These are phyloP conservation scores for Byssochlamys sp. DNA, from an alignment of 2,329 filamentous ascomycete species.

Conservation along the genomic window DNA sequence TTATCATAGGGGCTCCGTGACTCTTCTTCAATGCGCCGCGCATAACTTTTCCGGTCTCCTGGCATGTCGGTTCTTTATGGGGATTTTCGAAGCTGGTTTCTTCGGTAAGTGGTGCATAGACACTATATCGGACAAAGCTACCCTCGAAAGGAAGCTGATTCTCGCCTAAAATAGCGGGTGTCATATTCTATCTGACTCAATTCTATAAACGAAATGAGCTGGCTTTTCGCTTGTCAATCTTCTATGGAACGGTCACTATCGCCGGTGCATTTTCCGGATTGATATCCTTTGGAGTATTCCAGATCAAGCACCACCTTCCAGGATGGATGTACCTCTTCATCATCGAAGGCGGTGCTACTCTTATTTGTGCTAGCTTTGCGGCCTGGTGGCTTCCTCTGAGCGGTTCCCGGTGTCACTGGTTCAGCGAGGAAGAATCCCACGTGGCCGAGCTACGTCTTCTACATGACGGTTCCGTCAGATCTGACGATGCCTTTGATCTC, in stretches of 20 bases:
- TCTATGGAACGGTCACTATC: constrained; percentile 3
- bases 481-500: not conserved
- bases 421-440: not conserved
- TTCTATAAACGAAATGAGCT: constrained; percentile 9
- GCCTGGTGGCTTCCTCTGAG: not conserved
- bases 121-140: not conserved
- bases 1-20: not conserved
- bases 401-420: constrained; percentile 3
- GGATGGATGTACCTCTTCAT: constrained; percentile 17
- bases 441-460: constrained; percentile 1
- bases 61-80: not conserved
- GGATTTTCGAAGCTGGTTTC: not conserved
- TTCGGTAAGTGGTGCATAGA: not conserved
- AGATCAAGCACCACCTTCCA: constrained; percentile 8
- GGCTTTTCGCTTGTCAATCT: constrained; percentile 2
- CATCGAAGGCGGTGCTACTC: constrained; percentile 14
- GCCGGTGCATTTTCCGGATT: constrained; percentile 14
- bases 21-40: not conserved
- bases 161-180: constrained; percentile 1
- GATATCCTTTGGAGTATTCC: constrained; percentile 16
- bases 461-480: constrained; percentile 5
- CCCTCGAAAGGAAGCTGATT: no score
- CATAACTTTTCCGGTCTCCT: not conserved
- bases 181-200: constrained; percentile 10
- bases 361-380: constrained; percentile 6